These are phyloP conservation scores for Aspergillus sp. DNA, from an alignment of 2,329 filamentous ascomycete genomes.

Conservation along the genomic window DNA sequence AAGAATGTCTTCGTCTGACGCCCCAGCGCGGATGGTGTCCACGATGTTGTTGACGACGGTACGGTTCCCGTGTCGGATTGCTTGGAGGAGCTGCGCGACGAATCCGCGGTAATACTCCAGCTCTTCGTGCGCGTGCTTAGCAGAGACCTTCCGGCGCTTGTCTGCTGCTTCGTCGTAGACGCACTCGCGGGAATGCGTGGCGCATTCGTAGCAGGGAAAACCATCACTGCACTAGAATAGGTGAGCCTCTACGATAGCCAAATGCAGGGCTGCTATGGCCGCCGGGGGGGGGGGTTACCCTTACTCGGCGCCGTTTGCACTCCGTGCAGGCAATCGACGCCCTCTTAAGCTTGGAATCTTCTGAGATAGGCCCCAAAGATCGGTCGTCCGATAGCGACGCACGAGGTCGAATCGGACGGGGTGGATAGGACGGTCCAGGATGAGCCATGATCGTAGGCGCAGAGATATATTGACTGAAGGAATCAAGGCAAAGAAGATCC, in stretches of 20 bases:
- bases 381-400: slow-evolving; percentile 8
- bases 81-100: slow-evolving; percentile 17
- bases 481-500: too few species aligned
- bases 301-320: slow-evolving; percentile 29
- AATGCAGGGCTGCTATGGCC: slow-evolving; percentile 2
- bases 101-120: slow-evolving; percentile 18
- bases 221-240: slow-evolving; percentile 14
- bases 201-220: slow-evolving; percentile 25
- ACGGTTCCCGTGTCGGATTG: slow-evolving; percentile 16
- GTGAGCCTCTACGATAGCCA: slow-evolving; percentile 7
- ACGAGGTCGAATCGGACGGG: slow-evolving; percentile 25
- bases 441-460: neutral
- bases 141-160: slow-evolving; percentile 27
- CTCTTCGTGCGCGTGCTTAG: slow-evolving; percentile 20
- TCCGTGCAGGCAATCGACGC: slow-evolving; percentile 30
- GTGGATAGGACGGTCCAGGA: slow-evolving; percentile 3
- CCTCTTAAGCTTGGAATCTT: slow-evolving; percentile 25
- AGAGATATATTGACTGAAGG: too few species aligned
- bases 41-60: slow-evolving; percentile 15
- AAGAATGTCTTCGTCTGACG: slow-evolving; percentile 9
- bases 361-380: slow-evolving; percentile 10
- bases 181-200: slow-evolving; percentile 23
- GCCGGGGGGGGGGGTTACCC: slow-evolving; percentile 16
- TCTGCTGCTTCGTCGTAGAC: slow-evolving; percentile 26
- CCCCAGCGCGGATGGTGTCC: slow-evolving; percentile 18